Base-by-base conservation (phyloP, 2,329 filamentous ascomycete genomes). In the Sporothrix brunneoviolacea region DNA sequence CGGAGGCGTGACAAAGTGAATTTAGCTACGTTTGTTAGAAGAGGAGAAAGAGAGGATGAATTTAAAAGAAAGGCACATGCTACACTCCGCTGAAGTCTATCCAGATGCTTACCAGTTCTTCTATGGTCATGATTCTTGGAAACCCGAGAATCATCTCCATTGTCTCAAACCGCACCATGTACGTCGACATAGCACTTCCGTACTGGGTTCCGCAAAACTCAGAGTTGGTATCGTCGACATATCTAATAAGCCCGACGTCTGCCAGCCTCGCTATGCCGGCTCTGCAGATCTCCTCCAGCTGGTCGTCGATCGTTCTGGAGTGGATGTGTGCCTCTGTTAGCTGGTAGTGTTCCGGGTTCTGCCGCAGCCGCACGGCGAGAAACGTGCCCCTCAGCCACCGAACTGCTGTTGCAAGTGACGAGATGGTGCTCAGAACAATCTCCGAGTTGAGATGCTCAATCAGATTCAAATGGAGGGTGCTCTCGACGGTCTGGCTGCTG, bases 401-500 rank as follows among this genome's bases (percentile, higher is more conserved):
- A 54, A 82, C 83, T 10, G 88, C 88, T 0, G 82, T 79, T 1
- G 73, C 62, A 0, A 84, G 63, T 57, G 84, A 76, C 5, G 69
- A 76, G 48, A 94, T 81, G 0, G 86, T 90, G 0, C 85, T 83
- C 1, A 94, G 71, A 1, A 84, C 83, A 42, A 91, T 84, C 61
- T 94, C 88, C 2, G 88, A 88, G 60, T 94, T 94, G 56, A 95
- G 66, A 60, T 94, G 88, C 56, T 91, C 87, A 43, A 91, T 83
- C 1, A 95, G 68, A 57, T 91, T 89, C 24, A 81, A 70, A 65
- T 95, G 88, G 7, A 95, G 70, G 16, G 76, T 82, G 64, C 88
- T 94, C 62, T 95, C 89, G 2, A 94, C 68, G 2, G 80, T 70
- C 55, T 91, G 84, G 48, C 83, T 74, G 0, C 87, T 87, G 0